These are phyloP conservation scores for Trichoderma simmonsii DNA, from an alignment of 2,329 filamentous ascomycete species.

Conservation along the genomic window DNA sequence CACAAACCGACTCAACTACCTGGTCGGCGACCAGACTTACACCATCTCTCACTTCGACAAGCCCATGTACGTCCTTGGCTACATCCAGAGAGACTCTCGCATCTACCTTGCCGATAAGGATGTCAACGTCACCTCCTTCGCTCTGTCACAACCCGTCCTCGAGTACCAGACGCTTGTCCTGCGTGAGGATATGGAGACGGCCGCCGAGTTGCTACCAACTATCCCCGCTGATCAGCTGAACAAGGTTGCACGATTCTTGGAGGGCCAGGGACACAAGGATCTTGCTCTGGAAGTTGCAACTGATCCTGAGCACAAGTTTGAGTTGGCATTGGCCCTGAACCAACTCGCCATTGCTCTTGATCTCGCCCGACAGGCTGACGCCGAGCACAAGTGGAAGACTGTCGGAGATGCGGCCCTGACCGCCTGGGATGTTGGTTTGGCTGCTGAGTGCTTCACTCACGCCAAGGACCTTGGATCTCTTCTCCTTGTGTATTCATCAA, in stretches of 20 bases:
- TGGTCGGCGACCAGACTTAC: constrained; percentile 96
- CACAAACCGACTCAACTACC: constrained; percentile 94
- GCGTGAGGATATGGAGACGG: constrained; percentile 87
- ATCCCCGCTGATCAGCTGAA: constrained; percentile 94
- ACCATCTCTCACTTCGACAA: constrained; percentile 96
- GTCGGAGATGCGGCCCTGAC: constrained; percentile 88
- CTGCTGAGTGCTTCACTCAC: constrained; percentile 88
- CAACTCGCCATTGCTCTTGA: constrained; percentile 82
- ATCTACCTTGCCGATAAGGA: constrained; percentile 97
- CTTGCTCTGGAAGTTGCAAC: constrained; percentile 91
- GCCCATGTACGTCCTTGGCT: constrained; percentile 90
- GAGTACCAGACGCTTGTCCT: constrained; percentile 97
- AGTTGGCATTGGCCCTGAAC: constrained; percentile 78
- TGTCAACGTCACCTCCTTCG: constrained; percentile 84
- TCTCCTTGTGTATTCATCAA: constrained; percentile 83
- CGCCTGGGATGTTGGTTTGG: constrained; percentile 82
- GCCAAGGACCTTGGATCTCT: constrained; percentile 89
- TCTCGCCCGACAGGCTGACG: constrained; percentile 77
- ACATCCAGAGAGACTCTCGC: constrained; percentile 90
- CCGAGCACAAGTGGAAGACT: constrained; percentile 97
- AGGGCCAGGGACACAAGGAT: constrained; percentile 96
- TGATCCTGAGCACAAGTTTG: constrained; percentile 94
- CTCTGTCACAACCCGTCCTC: constrained; percentile 84
- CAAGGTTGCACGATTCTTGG: constrained; percentile 95
- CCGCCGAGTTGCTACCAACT: constrained; percentile 75